phyloP scores from a whole-genome alignment of 106 monocot genomes.

The Phalaenopsis equestris region DNA sequence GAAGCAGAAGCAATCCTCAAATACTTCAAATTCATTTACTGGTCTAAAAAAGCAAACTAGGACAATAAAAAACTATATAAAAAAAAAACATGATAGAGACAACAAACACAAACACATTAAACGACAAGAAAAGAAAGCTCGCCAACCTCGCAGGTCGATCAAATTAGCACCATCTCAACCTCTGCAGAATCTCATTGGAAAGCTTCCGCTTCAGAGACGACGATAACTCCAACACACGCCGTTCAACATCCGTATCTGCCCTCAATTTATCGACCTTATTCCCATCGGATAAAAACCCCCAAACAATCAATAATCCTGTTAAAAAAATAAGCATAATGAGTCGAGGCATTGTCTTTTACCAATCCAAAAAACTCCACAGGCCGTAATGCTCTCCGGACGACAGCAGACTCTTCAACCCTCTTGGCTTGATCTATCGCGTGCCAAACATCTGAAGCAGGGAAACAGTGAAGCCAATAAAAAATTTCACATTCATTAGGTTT shows the following conservation, averaged over 20 bases:
- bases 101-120: neutral
- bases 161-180: slow-evolving; percentile 28
- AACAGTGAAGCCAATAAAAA: neutral
- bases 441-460: neutral
- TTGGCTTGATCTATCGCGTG: neutral
- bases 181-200: slow-evolving; percentile 53
- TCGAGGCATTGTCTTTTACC: neutral
- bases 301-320: neutral
- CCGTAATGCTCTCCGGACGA: neutral
- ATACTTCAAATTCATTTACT: neutral
- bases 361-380: slow-evolving; percentile 4
- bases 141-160: slow-evolving; percentile 50
- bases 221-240: neutral
- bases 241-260: neutral
- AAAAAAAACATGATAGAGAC: no score
- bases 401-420: slow-evolving; percentile 5
- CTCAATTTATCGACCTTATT: slow-evolving; percentile 2
- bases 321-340: neutral
- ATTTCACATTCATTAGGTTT: no score
- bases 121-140: neutral
- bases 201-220: slow-evolving; percentile 48
- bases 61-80: neutral
- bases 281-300: neutral
- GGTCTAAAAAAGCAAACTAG: neutral
- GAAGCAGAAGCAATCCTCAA: neutral